Evolutionary conservation across 352 stramenopile genomes (phyloP), one percentile per base, ranked within the genome.

Genomic region (Elongisporangium senticosum): DNA sequence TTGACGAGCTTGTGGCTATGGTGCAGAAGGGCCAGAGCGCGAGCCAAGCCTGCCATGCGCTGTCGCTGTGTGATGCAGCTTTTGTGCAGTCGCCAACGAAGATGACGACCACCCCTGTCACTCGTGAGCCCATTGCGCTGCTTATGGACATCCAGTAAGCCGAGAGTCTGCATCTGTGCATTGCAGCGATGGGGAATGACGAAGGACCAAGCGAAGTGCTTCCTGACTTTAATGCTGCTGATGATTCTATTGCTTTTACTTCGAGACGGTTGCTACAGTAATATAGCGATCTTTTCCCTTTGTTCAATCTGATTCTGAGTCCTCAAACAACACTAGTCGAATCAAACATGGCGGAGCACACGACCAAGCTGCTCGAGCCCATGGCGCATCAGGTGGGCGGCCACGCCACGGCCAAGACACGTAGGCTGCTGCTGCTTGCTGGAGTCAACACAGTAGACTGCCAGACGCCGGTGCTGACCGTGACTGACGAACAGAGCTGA

Each of bases 361-460:
- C 55, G 39, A 52, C 59, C 43, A 61, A 49, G 2, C 22, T 49
- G 50, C 86, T 88, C 49, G 68, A 58, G 55, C 56, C 71, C 53
- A 90, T 90, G 78, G 56, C 62, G 56, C 84, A 91, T 58, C 84
- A 94, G 72, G 84, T 94, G 47, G 84, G 84, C 61, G 84, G 84
- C 61, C 84, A 94, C 68, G 63, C 78, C 13, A 84, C 77, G n/a
- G 62, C 71, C 21, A 87, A 90, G 58, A 83, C 71, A 1, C 84
- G 84, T 91, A 67, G 21, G 64, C 13, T 51, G 17, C 1, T 21
- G 10, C 2, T 47, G 17, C 20, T 33, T 4, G 10, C 51, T 63
- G 6, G 61, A 63, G 14, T 1, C 0, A 11, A 39, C n/a, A n/a
- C n/a, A n/a, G n/a, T 17, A 26, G 49, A 33, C 6, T 26, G 20